These are phyloP conservation scores for Xylariaceae sp. DNA, from an alignment of 2,329 filamentous ascomycete genomes.

Conservation along the genomic window DNA sequence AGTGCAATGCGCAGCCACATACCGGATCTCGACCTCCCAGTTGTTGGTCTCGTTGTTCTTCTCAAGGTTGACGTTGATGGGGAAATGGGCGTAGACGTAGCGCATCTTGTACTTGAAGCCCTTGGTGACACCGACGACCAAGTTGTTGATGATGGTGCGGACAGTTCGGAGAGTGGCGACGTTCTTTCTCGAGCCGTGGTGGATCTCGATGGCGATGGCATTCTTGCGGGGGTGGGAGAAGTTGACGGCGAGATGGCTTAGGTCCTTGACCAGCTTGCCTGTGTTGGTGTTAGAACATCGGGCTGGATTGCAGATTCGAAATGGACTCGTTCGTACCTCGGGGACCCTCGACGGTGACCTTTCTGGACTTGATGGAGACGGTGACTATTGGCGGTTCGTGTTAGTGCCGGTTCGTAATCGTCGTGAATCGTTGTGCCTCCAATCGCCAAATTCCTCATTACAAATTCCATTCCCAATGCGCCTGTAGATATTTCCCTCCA, in stretches of 20 bases:
- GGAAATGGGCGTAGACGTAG: conserved; percentile 99
- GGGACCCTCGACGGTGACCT: conserved; percentile 95
- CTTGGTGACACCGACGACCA: conserved; percentile 97
- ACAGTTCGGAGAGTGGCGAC: conserved; percentile 97
- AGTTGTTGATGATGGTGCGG: conserved; percentile 96
- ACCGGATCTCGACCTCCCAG: conserved; percentile 96
- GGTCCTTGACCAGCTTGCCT: conserved; percentile 96
- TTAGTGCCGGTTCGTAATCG: conserved; percentile 30
- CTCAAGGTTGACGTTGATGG: conserved; percentile 99
- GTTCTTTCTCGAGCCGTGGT: conserved; percentile 97
- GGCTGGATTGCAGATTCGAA: neutral
- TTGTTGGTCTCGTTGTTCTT: conserved; percentile 89
- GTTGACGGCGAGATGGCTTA: conserved; percentile 93
- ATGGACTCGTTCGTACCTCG: conserved; percentile 58
- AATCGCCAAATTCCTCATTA: neutral
- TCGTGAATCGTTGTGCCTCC: conserved; percentile 5
- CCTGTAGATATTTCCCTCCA: neutral
- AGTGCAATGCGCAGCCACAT: conserved; percentile 37
- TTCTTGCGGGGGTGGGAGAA: conserved; percentile 85
- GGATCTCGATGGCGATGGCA: conserved; percentile 93
- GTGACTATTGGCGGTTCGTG: conserved; percentile 65
- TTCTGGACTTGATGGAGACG: conserved; percentile 93
- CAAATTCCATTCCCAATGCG: neutral
- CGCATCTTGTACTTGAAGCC: conserved; percentile 99
- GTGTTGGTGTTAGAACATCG: conserved; percentile 32